Conservation (phyloP, 2,329 filamentous ascomycete genomes). For the Pseudocercospora fijiensis region DNA sequence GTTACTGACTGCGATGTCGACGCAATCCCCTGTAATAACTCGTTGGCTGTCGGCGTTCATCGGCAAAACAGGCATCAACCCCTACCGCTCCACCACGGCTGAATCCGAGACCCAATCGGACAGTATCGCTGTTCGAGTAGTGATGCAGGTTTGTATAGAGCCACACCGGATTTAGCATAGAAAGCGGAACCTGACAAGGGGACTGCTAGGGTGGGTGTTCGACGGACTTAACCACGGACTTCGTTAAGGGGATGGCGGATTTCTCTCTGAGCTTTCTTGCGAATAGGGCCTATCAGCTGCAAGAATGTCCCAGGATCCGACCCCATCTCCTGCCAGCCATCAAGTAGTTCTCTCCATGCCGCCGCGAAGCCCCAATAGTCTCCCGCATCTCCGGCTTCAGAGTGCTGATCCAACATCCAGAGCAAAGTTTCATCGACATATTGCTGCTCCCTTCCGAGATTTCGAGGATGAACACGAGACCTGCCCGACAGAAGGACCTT, state of each 20-base stretch:
- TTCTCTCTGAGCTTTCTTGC: slow-evolving; percentile 1
- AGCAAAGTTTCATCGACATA: slow-evolving; percentile 7
- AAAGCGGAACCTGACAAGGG: too few relatives aligned
- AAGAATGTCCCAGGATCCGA: neutral
- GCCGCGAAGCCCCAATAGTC: slow-evolving; percentile 8
- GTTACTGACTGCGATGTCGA: neutral
- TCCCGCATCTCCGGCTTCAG: neutral
- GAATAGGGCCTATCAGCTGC: neutral
- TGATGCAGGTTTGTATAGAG: too few relatives aligned
- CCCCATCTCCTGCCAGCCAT: neutral
- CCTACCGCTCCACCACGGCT: too few relatives aligned
- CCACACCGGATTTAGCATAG: too few relatives aligned
- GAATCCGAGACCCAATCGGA: too few relatives aligned
- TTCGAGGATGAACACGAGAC: neutral
- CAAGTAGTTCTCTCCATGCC: slow-evolving; percentile 1
- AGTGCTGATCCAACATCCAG: slow-evolving; percentile 4
- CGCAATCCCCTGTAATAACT: too few relatives aligned
- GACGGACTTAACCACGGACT: too few relatives aligned
- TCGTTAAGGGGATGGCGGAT: too few relatives aligned
- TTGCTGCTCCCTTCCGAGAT: neutral
- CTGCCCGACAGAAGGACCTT: neutral
- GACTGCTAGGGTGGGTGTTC: too few relatives aligned
- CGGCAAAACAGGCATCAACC: too few relatives aligned
- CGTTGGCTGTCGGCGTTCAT: too few relatives aligned
- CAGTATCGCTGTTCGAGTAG: too few relatives aligned